These are phyloP conservation scores for Clausena lansium DNA, from an alignment of 345 rosid genomes.

Conservation along the genomic window DNA sequence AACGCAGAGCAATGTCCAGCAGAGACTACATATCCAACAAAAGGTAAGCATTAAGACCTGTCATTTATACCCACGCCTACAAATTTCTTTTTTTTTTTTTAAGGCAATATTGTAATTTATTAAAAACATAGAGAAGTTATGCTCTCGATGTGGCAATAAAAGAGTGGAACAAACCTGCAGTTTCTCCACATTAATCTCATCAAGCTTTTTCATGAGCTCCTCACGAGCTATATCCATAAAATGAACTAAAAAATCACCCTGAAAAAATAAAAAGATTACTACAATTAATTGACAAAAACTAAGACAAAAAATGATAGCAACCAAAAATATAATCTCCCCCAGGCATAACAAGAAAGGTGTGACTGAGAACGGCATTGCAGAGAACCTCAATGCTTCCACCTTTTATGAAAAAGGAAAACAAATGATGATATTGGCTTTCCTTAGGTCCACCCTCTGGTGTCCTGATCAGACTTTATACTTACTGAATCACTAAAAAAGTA, in stretches of 20 bases:
- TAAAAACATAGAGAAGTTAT: conserved; percentile 12
- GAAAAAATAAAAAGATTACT: conserved; percentile 16
- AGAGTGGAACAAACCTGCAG: conserved; percentile 58
- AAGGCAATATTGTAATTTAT: not conserved
- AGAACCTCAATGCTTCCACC: not conserved
- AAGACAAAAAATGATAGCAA: not conserved
- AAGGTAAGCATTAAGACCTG: conserved; percentile 13
- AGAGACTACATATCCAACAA: conserved; percentile 54
- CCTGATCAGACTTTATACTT: not conserved
- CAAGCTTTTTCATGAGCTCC: conserved; percentile 74
- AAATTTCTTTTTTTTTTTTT: conserved; percentile 10
- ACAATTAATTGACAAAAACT: not conserved
- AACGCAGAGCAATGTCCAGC: conserved; percentile 75
- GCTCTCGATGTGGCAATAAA: conserved; percentile 9
- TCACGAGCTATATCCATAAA: conserved; percentile 98
- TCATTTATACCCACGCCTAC: not conserved
- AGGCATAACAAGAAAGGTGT: not conserved
- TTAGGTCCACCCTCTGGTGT: not conserved
- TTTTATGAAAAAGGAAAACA: not conserved
- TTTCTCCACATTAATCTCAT: conserved; percentile 85
- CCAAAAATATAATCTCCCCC: conserved; percentile 11
- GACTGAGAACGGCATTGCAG: not conserved
- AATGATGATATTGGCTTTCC: not conserved
- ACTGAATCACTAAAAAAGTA: not conserved
- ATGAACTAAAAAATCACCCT: conserved; percentile 98